Evolutionary conservation across 345 rosid genomes (phyloP).

Genomic region (Brassica incana): DNA sequence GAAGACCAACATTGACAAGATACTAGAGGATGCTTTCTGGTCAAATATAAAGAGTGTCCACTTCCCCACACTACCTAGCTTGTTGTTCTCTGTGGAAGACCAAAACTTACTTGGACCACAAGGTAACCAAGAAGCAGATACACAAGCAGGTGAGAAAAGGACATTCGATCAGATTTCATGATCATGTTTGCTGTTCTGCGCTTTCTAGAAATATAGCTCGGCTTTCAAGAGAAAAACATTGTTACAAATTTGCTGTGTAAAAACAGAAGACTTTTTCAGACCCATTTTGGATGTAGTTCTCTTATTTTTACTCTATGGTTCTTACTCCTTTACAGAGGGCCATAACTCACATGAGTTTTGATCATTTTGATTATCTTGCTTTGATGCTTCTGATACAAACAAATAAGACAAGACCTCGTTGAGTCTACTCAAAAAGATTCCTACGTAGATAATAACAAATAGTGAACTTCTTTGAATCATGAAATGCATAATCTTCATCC

Average conservation of each 20-base stretch:
- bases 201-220: background rate
- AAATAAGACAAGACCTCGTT: conserved; percentile 20
- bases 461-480: background rate
- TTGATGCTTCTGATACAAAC: conserved; percentile 42
- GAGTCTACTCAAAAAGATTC: conserved; percentile 9
- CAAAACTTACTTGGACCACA: background rate
- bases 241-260: background rate
- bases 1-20: background rate
- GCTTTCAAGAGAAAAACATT: background rate
- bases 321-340: conserved; percentile 40
- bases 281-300: background rate
- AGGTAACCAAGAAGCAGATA: background rate
- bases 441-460: background rate
- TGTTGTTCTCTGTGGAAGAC: background rate
- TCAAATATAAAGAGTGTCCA: background rate
- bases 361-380: conserved; percentile 47
- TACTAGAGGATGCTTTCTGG: background rate
- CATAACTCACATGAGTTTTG: conserved; percentile 35
- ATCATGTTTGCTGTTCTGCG: background rate
- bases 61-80: background rate
- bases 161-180: background rate
- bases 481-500: background rate
- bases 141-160: background rate
- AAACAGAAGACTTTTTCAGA: background rate
- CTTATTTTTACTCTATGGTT: background rate